Evolutionary conservation across 2,329 filamentous ascomycete genomes (phyloP).

Genomic region (Chaetoscypha palmicola): DNA sequence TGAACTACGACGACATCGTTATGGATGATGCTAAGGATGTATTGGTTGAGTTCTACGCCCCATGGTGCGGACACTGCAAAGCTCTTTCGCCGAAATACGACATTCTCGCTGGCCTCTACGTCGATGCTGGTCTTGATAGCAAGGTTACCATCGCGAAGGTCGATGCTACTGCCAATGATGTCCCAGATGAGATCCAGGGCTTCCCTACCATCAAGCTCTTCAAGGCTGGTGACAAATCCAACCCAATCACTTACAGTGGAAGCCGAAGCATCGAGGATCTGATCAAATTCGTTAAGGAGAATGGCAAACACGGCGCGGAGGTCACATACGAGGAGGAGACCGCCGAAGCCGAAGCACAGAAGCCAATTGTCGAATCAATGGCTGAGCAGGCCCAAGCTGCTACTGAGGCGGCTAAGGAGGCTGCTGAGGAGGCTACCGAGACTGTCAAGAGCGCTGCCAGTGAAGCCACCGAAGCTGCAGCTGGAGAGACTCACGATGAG

Average conservation of each 20-base stretch:
- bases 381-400: constrained; percentile 35
- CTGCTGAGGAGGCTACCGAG: constrained; percentile 43
- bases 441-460: constrained; percentile 40
- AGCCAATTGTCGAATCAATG: constrained; percentile 33
- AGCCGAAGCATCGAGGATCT: constrained; percentile 87
- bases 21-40: constrained; percentile 95
- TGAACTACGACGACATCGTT: constrained; percentile 88
- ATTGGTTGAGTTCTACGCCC: constrained; percentile 95
- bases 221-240: constrained; percentile 80
- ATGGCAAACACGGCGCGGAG: constrained; percentile 80
- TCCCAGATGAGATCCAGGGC: constrained; percentile 91
- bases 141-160: constrained; percentile 95
- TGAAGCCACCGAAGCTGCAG: constrained; percentile 37
- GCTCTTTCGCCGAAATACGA: constrained; percentile 95
- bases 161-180: constrained; percentile 91
- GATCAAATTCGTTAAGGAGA: constrained; percentile 86
- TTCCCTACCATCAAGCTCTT: constrained; percentile 99
- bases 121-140: constrained; percentile 67
- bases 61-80: constrained; percentile 99
- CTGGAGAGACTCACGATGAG: constrained; percentile 57
- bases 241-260: constrained; percentile 80
- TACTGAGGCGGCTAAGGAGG: constrained; percentile 31
- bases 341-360: constrained; percentile 48
- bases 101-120: constrained; percentile 73
- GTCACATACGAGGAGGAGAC: constrained; percentile 50